Evolutionary conservation across 2,329 filamentous ascomycete species (phyloP).

Genomic region (Amylocarpus encephaloides): DNA sequence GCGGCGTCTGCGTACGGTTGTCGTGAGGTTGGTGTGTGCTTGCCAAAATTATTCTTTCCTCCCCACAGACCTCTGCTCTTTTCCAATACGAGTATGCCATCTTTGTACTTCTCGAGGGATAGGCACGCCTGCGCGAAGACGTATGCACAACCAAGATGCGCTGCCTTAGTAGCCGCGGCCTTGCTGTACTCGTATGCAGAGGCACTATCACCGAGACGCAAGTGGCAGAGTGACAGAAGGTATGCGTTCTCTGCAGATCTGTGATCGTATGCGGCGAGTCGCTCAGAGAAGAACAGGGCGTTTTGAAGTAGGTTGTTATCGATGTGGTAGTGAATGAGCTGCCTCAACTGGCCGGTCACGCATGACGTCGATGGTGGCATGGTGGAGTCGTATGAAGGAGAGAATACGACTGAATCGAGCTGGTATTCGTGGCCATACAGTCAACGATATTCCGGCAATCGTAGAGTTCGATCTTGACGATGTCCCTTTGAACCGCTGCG

Average conservation of each 20-base stretch:
- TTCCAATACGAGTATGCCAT: constrained; percentile 79
- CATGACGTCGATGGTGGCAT: constrained; percentile 29
- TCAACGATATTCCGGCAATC: constrained; percentile 10
- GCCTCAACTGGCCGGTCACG: constrained; percentile 39
- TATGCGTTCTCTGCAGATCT: constrained; percentile 75
- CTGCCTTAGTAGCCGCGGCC: constrained; percentile 60
- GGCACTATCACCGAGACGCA: constrained; percentile 74
- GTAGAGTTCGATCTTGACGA: constrained; percentile 9
- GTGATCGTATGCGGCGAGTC: constrained; percentile 77
- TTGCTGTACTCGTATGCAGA: constrained; percentile 82
- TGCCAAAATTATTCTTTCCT: constrained; percentile 70
- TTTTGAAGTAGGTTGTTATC: constrained; percentile 88
- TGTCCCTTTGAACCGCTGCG: constrained; percentile 10
- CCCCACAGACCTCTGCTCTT: constrained; percentile 72
- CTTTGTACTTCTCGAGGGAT: constrained; percentile 67
- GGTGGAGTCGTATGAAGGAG: constrained; percentile 13
- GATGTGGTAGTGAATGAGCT: constrained; percentile 63
- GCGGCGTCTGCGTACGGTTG: constrained; percentile 76
- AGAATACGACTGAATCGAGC: constrained; percentile 11
- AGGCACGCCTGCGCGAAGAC: constrained; percentile 87
- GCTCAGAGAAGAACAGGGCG: constrained; percentile 87
- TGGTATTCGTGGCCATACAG: constrained; percentile 26
- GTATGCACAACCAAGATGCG: constrained; percentile 81
- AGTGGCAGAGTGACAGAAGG: constrained; percentile 76
- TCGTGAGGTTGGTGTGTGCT: constrained; percentile 71